Evolutionary conservation across 139 green algal species (phyloP).

Genomic region (Axilococcus clingmanii): DNA sequence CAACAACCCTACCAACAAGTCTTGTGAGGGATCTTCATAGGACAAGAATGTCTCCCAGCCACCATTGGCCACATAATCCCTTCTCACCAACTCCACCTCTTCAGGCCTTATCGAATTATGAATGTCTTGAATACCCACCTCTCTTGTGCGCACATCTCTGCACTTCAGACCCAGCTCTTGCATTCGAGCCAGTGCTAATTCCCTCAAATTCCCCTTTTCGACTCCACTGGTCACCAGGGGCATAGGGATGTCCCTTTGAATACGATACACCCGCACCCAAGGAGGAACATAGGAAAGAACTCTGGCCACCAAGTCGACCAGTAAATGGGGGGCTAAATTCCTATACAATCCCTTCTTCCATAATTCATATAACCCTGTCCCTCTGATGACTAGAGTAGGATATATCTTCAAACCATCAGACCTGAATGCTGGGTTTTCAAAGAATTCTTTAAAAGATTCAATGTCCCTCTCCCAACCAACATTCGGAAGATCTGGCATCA

Average conservation of each 20-base stretch:
- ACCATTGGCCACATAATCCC: conserved; percentile 89
- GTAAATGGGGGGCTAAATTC: conserved; percentile 77
- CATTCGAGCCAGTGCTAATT: conserved; percentile 90
- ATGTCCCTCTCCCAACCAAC: conserved; percentile 95
- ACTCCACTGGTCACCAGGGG: conserved; percentile 88
- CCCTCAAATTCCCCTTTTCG: conserved; percentile 93
- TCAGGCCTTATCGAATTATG: conserved; percentile 71
- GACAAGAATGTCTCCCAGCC: conserved; percentile 97
- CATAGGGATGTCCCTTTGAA: conserved; percentile 97
- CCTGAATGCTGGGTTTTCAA: conserved; percentile 89
- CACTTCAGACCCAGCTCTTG: conserved; percentile 72
- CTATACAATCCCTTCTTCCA: conserved; percentile 91
- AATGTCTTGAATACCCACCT: conserved; percentile 96
- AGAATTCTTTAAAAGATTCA: conserved; percentile 95
- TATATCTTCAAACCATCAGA: conserved; percentile 92
- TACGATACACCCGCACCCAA: conserved; percentile 91
- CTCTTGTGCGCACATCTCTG: conserved; percentile 87
- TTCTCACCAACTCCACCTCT: conserved; percentile 87
- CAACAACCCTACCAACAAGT: conserved; percentile 94
- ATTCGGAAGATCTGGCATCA: conserved; percentile 98
- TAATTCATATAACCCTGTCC: conserved; percentile 96
- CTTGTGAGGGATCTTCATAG: conserved; percentile 86
- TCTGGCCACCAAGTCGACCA: conserved; percentile 88
- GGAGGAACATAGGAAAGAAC: conserved; percentile 86
- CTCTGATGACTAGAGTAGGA: conserved; percentile 63